These are phyloP conservation scores for Lavandula angustifolia DNA, from an alignment of 257 asterid species.

Conservation along the genomic window DNA sequence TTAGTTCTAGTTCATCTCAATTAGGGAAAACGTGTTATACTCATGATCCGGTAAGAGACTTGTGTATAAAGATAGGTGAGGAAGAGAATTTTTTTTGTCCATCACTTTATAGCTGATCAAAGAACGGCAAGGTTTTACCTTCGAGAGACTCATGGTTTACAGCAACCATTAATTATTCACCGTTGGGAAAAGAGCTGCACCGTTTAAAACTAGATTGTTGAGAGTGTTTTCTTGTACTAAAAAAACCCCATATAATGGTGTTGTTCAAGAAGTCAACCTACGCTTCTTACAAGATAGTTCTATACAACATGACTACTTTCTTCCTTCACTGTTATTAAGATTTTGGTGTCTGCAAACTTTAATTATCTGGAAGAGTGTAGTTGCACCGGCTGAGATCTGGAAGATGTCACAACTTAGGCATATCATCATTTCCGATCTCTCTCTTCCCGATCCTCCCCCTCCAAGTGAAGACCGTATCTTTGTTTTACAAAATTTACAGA, in stretches of 20 bases:
- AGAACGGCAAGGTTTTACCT: not conserved
- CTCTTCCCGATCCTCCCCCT: not conserved
- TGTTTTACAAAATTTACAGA: not conserved
- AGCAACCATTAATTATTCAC: not conserved
- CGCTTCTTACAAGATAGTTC: not conserved
- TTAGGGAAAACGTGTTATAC: no score
- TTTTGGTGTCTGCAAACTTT: slow-evolving; percentile 13
- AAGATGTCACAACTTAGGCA: slow-evolving; percentile 13
- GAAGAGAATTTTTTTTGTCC: not conserved
- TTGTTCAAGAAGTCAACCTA: not conserved
- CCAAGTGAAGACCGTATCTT: not conserved
- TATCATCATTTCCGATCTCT: not conserved
- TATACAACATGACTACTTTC: not conserved
- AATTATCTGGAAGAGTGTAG: no score
- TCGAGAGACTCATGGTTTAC: not conserved
- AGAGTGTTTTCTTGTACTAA: not conserved
- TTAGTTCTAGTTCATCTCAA: no score
- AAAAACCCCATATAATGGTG: no score
- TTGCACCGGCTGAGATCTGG: slow-evolving; percentile 14
- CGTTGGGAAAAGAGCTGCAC: not conserved
- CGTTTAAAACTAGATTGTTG: not conserved
- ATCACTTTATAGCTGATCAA: not conserved
- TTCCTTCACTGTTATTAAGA: slow-evolving; percentile 3
- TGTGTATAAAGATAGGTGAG: not conserved
- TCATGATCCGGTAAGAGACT: not conserved